Evolutionary conservation across 139 green algal species (phyloP).

Genomic region (Chlamydomonas sp.): DNA sequence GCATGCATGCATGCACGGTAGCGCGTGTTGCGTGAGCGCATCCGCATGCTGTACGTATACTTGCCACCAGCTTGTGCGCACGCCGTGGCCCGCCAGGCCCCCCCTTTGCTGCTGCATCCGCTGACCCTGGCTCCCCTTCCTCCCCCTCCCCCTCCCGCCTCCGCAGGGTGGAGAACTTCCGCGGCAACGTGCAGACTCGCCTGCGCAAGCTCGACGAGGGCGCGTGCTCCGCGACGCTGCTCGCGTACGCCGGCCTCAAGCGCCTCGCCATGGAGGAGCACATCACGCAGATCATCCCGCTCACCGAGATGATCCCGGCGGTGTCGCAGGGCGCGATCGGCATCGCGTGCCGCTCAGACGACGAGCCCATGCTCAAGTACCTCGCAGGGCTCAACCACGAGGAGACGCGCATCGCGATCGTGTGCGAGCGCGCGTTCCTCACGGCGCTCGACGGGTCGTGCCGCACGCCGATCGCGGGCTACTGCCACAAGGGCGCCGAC

Average conservation of each 20-base stretch:
- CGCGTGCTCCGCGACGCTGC: constrained; percentile 81
- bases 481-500: constrained; percentile 40
- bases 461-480: constrained; percentile 91
- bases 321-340: constrained; percentile 95
- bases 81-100: no score
- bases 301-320: constrained; percentile 94
- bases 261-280: constrained; percentile 90
- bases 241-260: constrained; percentile 93
- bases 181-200: constrained; percentile 94
- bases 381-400: constrained; percentile 94
- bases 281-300: constrained; percentile 76
- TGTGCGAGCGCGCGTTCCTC: constrained; percentile 93
- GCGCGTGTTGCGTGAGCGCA: no score
- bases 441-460: constrained; percentile 93
- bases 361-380: constrained; percentile 54
- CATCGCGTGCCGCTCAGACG: constrained; percentile 88
- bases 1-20: no score
- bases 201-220: constrained; percentile 94
- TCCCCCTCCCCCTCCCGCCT: neutral
- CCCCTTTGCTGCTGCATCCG: no score
- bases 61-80: no score
- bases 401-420: constrained; percentile 88
- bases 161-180: constrained; percentile 93
- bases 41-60: no score
- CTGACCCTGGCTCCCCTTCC: no score